phyloP scores from a whole-genome alignment of 352 stramenopile genomes.

The Phytophthora citrophthora region DNA sequence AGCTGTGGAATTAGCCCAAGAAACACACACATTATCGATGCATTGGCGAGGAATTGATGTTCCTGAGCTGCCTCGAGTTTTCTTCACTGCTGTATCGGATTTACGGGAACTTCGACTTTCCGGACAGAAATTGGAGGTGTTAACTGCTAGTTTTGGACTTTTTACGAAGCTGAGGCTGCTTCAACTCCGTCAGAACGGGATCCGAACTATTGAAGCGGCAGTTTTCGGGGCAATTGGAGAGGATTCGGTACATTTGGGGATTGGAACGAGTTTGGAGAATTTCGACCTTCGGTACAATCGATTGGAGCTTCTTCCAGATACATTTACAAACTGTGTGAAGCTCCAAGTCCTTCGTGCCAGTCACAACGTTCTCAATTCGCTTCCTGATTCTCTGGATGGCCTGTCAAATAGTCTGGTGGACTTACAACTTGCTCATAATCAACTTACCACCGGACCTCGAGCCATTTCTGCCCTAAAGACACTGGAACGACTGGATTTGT shows the following conservation, averaged over 20 bases:
- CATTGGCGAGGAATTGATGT: conserved; percentile 73
- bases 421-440: conserved; percentile 64
- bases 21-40: conserved; percentile 57
- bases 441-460: conserved; percentile 36
- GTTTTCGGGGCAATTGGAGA: conserved; percentile 36
- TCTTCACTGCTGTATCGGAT: conserved; percentile 49
- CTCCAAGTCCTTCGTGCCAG: conserved; percentile 49
- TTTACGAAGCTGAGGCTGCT: conserved; percentile 58
- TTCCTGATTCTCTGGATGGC: conserved; percentile 47
- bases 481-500: conserved; percentile 64
- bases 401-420: conserved; percentile 42
- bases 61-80: conserved; percentile 46
- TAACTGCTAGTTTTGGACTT: conserved; percentile 45
- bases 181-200: conserved; percentile 68
- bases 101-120: conserved; percentile 70
- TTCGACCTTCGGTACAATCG: conserved; percentile 79
- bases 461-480: conserved; percentile 31
- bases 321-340: conserved; percentile 45
- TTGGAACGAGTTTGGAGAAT: conserved; percentile 44
- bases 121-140: conserved; percentile 49
- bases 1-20: conserved; percentile 42
- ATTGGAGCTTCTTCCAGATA: conserved; percentile 45
- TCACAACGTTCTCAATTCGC: conserved; percentile 51
- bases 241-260: background rate
- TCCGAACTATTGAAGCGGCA: conserved; percentile 48